Evolutionary conservation across 2,329 filamentous ascomycete genomes (phyloP), one percentile per base, ranked within the genome.

Genomic region (Rugonectria rugulosa): DNA sequence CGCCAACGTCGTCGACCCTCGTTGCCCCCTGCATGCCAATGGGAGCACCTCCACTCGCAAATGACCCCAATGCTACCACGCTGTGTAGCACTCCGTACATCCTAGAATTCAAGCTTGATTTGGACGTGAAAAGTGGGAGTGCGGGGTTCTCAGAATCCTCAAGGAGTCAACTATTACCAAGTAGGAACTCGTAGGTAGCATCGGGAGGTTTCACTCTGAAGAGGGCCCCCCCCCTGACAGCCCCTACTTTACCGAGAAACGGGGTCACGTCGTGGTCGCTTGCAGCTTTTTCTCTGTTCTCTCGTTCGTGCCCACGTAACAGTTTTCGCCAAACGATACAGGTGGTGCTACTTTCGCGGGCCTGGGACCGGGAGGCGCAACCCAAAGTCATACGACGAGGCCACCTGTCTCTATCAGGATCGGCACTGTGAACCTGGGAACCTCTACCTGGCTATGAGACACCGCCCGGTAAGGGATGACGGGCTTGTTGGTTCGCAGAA

Each of bases 381-480:
- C 29, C 31, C 12, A 29, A 20, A 37, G 43, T 54, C 14, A 15
- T 31, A 54, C 42, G 51, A 46, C 26, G 29, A 34, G 37, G 27
- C 6, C 17, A 37, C 24, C 17, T 3, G 12, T 29, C 19, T 12
- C 21, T 29, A 42, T 36, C n/a, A 15, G 31, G 37, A 54, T 51
- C 48, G 31, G 10, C 51, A 37, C 17, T 21, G n/a, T n/a, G n/a
- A n/a, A n/a, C n/a, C n/a, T n/a, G n/a, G n/a, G n/a, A n/a, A n/a
- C n/a, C n/a, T 23, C 36, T n/a, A 17, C 15, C 21, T 38, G 17
- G 27, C n/a, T 24, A 24, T 46, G 34, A 41, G 36, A 27, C 34
- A 20, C 10, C 8, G 17, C 36, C 36, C 15, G 15, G 36, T 32
- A 31, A 26, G 24, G 20, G 19, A 40, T 34, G 12, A 21, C n/a